Evolutionary conservation across 192 early-diverging fungal species (phyloP).

Genomic region (Podila epicladia): DNA sequence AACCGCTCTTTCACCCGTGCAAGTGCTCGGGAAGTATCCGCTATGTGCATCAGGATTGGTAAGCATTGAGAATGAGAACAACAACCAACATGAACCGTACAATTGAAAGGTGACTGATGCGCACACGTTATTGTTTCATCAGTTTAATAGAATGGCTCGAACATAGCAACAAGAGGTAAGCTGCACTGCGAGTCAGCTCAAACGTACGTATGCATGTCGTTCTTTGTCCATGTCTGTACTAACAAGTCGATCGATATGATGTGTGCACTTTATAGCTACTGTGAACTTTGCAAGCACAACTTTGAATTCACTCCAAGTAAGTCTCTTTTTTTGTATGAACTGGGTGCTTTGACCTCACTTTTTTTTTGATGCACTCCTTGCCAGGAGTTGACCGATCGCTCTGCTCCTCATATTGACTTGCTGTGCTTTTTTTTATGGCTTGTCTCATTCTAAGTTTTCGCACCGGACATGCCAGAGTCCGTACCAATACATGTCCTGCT

Average conservation of each 20-base stretch:
- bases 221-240: not conserved
- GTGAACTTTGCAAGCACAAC: conserved; percentile 91
- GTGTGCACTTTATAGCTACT: conserved; percentile 60
- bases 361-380: not conserved
- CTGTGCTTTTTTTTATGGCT: not conserved
- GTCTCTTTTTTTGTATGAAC: conserved; percentile 4
- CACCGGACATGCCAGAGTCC: conserved; percentile 74
- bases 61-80: conserved; percentile 7
- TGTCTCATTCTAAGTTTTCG: conserved; percentile 59
- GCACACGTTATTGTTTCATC: not conserved
- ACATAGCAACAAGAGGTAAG: conserved; percentile 80
- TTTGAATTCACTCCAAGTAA: conserved; percentile 87
- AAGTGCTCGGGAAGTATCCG: conserved; percentile 96
- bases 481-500: conserved; percentile 71
- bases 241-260: not conserved
- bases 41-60: conserved; percentile 95
- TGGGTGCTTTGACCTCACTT: not conserved
- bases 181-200: not conserved
- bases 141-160: conserved; percentile 86
- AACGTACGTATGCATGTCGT: not conserved
- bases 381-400: not conserved
- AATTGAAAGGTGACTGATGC: not conserved
- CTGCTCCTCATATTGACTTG: not conserved
- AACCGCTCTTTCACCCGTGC: conserved; percentile 94
- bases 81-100: not conserved